Percentiles rank a stretch among this genome's conserved stretches.
These are phyloP conservation scores for Colletotrichum cordylinicola DNA, from an alignment of 2,329 filamentous ascomycete genomes.

Conservation along the genomic window DNA sequence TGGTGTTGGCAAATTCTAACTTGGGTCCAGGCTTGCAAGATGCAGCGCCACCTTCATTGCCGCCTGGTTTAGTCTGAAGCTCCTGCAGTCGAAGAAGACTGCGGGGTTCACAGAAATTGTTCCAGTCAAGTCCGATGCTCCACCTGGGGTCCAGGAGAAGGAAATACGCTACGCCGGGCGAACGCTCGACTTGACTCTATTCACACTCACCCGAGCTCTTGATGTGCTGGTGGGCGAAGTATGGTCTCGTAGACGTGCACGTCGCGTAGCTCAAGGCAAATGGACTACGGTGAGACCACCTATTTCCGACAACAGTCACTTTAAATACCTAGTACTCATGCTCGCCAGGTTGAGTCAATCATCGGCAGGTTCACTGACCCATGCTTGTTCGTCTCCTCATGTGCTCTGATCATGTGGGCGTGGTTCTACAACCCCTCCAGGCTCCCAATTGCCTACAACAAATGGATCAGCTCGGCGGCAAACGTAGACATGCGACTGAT, in stretches of 20 bases:
- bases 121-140: constrained; percentile 31
- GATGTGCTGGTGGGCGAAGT: constrained; percentile 73
- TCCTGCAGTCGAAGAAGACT: constrained; percentile 62
- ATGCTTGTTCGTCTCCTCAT: constrained; percentile 73
- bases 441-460: constrained; percentile 76
- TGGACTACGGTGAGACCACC: constrained; percentile 51
- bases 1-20: constrained; percentile 21
- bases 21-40: constrained; percentile 52
- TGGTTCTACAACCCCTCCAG: constrained; percentile 80
- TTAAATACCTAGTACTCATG: background rate
- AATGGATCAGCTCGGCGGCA: constrained; percentile 82
- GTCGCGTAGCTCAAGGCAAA: constrained; percentile 47
- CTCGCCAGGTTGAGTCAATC: constrained; percentile 42
- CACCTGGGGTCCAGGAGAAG: constrained; percentile 29
- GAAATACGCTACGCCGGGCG: constrained; percentile 62
- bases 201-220: constrained; percentile 73
- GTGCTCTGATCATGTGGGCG: constrained; percentile 83
- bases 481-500: constrained; percentile 78
- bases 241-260: constrained; percentile 60
- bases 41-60: constrained; percentile 64
- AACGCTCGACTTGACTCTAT: constrained; percentile 84
- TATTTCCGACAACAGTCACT: background rate
- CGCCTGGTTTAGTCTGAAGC: constrained; percentile 60
- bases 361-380: constrained; percentile 64
- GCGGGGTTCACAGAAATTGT: constrained; percentile 46